Conservation (phyloP, 768 basidiomycete genomes). For the Tephrocybe sp. region DNA sequence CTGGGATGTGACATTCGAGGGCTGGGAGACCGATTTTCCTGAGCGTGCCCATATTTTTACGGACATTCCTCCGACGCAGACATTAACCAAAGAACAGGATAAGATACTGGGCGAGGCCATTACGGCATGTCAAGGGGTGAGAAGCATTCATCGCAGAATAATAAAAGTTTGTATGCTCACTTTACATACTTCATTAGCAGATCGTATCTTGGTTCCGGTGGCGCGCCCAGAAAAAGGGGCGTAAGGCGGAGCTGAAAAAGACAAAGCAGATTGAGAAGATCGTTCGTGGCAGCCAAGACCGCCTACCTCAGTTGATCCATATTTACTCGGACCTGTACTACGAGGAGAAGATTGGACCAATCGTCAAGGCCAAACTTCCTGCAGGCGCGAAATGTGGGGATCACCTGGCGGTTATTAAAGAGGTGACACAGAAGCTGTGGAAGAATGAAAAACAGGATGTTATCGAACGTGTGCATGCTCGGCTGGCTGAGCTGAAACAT, state of each 20-base stretch:
- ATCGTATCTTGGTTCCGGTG: background rate
- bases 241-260: background rate
- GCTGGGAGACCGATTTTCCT: slow-evolving; percentile 1
- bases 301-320: slow-evolving; percentile 1
- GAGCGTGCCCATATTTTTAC: background rate
- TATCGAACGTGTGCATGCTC: background rate
- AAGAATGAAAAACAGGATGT: background rate
- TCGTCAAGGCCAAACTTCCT: background rate
- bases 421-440: background rate
- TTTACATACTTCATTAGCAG: background rate
- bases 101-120: background rate
- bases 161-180: background rate
- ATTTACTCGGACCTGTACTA: slow-evolving; percentile 10
- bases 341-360: background rate
- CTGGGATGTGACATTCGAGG: background rate
- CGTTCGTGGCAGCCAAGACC: background rate
- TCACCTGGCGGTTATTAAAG: background rate
- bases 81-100: background rate
- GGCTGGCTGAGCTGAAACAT: background rate
- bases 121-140: background rate
- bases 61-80: background rate
- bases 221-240: background rate
- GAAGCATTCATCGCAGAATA: background rate
- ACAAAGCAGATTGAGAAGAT: background rate
- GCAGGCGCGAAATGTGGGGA: background rate